Percentiles rank a stretch among this genome's conserved stretches.
Evolutionary conservation across 495 filamentous ascomycete species (phyloP).

Genomic region (Bathelium albidoporum): DNA sequence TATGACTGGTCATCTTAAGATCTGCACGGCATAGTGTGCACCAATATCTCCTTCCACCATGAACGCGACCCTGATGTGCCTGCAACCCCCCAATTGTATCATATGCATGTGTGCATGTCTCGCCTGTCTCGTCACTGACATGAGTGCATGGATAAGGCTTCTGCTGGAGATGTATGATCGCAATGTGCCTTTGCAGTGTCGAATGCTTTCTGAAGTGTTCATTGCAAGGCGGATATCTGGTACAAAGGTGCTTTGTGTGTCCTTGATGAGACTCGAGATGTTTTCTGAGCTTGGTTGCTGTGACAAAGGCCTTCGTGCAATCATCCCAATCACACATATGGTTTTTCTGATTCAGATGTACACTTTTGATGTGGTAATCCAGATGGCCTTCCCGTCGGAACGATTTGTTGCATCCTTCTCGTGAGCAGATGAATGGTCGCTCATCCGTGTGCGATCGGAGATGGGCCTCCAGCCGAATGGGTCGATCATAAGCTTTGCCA

Average conservation of each 20-base stretch:
- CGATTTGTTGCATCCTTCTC: slow-evolving; percentile 61
- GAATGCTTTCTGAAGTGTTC: slow-evolving; percentile 79
- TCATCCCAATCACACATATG: slow-evolving; percentile 58
- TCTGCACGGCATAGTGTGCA: slow-evolving; percentile 53
- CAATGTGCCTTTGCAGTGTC: slow-evolving; percentile 75
- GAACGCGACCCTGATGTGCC: slow-evolving; percentile 58
- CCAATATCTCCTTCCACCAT: slow-evolving; percentile 57
- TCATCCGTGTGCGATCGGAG: slow-evolving; percentile 71
- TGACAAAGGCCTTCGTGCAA: slow-evolving; percentile 74
- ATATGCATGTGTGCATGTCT: slow-evolving; percentile 57
- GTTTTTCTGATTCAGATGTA: slow-evolving; percentile 61
- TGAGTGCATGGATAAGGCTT: slow-evolving; percentile 57
- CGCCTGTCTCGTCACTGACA: slow-evolving; percentile 44
- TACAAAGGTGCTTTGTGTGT: slow-evolving; percentile 41
- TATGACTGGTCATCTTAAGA: not conserved
- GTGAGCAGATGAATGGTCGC: slow-evolving; percentile 58
- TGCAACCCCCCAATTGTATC: slow-evolving; percentile 58
- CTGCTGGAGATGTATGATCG: slow-evolving; percentile 55
- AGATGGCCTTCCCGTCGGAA: slow-evolving; percentile 78
- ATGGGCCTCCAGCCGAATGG: slow-evolving; percentile 68
- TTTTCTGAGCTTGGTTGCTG: slow-evolving; percentile 53
- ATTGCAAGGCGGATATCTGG: slow-evolving; percentile 60
- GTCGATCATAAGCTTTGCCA: slow-evolving; percentile 75
- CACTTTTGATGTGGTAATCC: slow-evolving; percentile 68
- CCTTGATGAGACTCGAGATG: slow-evolving; percentile 33